A percentile compares a stretch with the other conserved stretches of the same genome.
These are phyloP conservation scores for Psidium guajava DNA, from an alignment of 345 rosid genomes.

Conservation along the genomic window DNA sequence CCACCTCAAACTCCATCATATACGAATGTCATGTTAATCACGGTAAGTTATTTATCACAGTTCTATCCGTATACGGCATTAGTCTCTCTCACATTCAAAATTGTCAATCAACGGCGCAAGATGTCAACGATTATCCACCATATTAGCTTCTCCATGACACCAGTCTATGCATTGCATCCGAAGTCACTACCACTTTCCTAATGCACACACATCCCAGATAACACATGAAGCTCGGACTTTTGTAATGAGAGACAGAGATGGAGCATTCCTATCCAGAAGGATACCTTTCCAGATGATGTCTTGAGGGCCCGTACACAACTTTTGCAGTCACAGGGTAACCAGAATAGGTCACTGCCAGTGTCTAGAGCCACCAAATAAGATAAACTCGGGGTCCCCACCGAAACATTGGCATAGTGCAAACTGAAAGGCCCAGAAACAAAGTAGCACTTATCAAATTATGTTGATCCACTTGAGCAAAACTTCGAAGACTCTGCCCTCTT, in stretches of 20 bases:
- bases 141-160: not conserved
- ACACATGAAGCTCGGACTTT: not conserved
- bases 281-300: constrained; percentile 30
- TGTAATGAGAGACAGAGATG: not conserved
- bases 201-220: not conserved
- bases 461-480: not conserved
- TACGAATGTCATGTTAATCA: not conserved
- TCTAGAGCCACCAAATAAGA: constrained; percentile 82
- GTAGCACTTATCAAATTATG: not conserved
- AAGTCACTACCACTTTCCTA: not conserved
- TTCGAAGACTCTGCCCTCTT: not conserved
- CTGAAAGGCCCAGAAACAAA: constrained; percentile 22
- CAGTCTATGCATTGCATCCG: not conserved
- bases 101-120: not conserved
- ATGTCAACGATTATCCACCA: not conserved
- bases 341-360: constrained; percentile 90
- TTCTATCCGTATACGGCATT: not conserved
- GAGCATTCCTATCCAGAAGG: not conserved
- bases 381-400: constrained; percentile 62
- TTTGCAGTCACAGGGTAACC: constrained; percentile 87
- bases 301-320: constrained; percentile 38
- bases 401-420: constrained; percentile 76
- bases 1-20: not conserved
- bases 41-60: not conserved
- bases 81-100: not conserved